A percentile compares a stretch with the other conserved stretches of the same genome.
Evolutionary conservation across 768 basidiomycete species (phyloP).

Genomic region (Suillus discolor): DNA sequence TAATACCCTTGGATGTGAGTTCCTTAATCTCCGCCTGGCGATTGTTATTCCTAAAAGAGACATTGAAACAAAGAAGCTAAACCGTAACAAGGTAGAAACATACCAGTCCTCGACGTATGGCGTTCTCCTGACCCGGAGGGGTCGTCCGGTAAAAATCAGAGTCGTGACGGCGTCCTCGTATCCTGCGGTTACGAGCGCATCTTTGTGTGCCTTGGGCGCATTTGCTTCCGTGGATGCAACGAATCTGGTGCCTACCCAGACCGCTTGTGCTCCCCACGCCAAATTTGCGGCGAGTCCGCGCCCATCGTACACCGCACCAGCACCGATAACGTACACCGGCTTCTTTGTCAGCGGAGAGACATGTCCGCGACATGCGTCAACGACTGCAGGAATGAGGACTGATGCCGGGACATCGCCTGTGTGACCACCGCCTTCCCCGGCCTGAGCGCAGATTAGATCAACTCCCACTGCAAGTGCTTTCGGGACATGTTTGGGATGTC

Average conservation of each 20-base stretch:
- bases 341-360: slow-evolving; percentile 80
- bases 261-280: slow-evolving; percentile 86
- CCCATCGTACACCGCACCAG: slow-evolving; percentile 91
- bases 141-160: slow-evolving; percentile 89
- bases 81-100: slow-evolving; percentile 19
- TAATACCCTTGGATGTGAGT: slow-evolving; percentile 79
- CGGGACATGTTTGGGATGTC: slow-evolving; percentile 87
- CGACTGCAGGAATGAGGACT: slow-evolving; percentile 89
- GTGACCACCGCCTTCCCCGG: slow-evolving; percentile 88
- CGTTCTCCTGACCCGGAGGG: slow-evolving; percentile 82
- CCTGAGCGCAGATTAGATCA: slow-evolving; percentile 94
- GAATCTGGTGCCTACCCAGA: slow-evolving; percentile 90
- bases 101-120: slow-evolving; percentile 87
- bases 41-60: slow-evolving; percentile 64
- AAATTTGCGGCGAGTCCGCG: slow-evolving; percentile 86
- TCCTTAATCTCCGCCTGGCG: slow-evolving; percentile 80
- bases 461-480: slow-evolving; percentile 85
- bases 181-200: slow-evolving; percentile 66
- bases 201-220: slow-evolving; percentile 86
- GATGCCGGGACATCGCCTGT: slow-evolving; percentile 85
- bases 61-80: background rate
- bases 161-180: slow-evolving; percentile 83
- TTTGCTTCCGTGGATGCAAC: slow-evolving; percentile 81
- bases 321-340: slow-evolving; percentile 87
- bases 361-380: slow-evolving; percentile 78